Evolutionary conservation across 2,329 filamentous ascomycete genomes (phyloP).

Genomic region (Sporothrix schenckii): DNA sequence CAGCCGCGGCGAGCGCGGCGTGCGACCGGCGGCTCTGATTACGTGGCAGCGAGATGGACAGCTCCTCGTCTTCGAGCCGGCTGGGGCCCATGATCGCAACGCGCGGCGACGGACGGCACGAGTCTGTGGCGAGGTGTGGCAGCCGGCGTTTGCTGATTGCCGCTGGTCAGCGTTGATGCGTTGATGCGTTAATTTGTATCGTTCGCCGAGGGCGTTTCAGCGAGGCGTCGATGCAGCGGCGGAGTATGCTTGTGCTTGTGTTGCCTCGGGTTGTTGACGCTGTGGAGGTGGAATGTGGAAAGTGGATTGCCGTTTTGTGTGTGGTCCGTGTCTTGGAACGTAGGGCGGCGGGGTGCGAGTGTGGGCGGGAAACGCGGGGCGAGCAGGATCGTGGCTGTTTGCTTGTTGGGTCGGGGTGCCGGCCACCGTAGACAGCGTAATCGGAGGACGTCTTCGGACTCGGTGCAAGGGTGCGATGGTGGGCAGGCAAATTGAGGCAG

Average conservation of each 20-base stretch:
- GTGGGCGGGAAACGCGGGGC: background rate
- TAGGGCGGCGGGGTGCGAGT: constrained; percentile 11
- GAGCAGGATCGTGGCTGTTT: constrained; percentile 5
- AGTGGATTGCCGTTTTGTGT: constrained; percentile 15
- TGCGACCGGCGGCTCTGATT: constrained; percentile 61
- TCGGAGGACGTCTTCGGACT: background rate
- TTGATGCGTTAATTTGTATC: background rate
- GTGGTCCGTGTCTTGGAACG: constrained; percentile 20
- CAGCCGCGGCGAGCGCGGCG: constrained; percentile 32
- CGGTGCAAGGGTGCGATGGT: constrained; percentile 2
- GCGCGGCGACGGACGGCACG: background rate
- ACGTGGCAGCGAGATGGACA: constrained; percentile 73
- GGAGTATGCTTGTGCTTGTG: constrained; percentile 14
- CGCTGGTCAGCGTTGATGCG: background rate
- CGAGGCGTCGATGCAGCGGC: constrained; percentile 1
- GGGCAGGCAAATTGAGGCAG: background rate
- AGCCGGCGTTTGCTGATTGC: background rate
- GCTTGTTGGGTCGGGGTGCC: background rate
- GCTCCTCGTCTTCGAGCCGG: constrained; percentile 77
- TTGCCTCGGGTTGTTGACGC: constrained; percentile 1
- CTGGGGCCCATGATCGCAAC: constrained; percentile 52
- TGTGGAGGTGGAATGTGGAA: constrained; percentile 1
- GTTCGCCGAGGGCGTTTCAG: background rate
- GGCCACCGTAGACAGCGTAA: background rate
- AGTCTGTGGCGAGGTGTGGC: background rate